These are phyloP conservation scores for Sporothrix protearum DNA, from an alignment of 2,329 filamentous ascomycete genomes.

Conservation along the genomic window DNA sequence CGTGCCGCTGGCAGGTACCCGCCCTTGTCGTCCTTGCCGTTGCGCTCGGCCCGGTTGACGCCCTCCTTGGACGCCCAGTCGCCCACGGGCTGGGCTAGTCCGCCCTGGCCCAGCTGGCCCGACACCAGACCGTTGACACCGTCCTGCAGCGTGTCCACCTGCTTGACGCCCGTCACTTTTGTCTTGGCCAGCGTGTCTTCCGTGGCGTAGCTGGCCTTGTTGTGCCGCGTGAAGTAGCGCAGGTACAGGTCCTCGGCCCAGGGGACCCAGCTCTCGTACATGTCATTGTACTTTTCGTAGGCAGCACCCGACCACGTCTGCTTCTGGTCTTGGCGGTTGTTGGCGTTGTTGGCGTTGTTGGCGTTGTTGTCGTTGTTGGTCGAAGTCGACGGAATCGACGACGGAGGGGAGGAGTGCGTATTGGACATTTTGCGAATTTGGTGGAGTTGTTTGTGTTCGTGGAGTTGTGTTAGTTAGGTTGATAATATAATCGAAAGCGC, in stretches of 20 bases:
- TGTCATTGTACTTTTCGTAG: conserved; percentile 63
- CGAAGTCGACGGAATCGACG: background rate
- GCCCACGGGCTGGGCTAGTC: conserved; percentile 61
- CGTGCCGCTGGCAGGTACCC: background rate
- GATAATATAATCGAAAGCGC: no score
- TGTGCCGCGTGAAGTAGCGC: conserved; percentile 70
- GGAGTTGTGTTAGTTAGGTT: no score
- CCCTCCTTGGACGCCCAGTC: conserved; percentile 62
- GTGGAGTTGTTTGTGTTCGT: background rate
- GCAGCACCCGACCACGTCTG: conserved; percentile 46
- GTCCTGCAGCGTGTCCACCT: conserved; percentile 67
- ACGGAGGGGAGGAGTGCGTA: background rate
- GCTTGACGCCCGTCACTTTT: conserved; percentile 64
- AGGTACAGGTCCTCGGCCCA: conserved; percentile 74
- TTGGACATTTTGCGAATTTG: background rate
- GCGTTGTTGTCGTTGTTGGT: background rate
- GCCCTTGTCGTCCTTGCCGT: conserved; percentile 60
- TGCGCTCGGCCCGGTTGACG: conserved; percentile 60
- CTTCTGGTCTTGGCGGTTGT: background rate
- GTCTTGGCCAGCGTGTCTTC: conserved; percentile 66
- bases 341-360: background rate
- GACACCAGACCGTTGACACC: conserved; percentile 59
- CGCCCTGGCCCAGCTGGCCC: conserved; percentile 65
- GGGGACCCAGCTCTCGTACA: conserved; percentile 72
- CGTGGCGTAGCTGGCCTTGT: conserved; percentile 68